Conservation (phyloP, 768 basidiomycete genomes). For the Neoboletus magnificus region DNA sequence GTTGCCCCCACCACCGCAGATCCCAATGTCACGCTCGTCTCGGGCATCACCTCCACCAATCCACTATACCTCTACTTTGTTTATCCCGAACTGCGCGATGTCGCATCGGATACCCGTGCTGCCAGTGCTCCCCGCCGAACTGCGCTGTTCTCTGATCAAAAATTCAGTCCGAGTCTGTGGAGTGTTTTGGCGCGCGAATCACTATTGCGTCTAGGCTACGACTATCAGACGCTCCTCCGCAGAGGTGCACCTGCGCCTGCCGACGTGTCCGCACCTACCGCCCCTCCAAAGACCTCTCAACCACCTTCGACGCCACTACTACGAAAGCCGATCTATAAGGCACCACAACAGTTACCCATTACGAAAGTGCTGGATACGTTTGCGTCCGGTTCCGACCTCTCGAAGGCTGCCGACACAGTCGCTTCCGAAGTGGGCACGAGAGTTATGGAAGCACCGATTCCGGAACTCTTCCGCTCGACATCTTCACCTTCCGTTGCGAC, state of each 20-base stretch:
- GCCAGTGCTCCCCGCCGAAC: constrained; percentile 44
- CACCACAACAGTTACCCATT: constrained; percentile 46
- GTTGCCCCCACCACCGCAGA: constrained; percentile 47
- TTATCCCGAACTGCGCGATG: constrained; percentile 54
- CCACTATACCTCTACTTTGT: constrained; percentile 59
- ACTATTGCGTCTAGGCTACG: constrained; percentile 58
- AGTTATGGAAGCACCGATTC: constrained; percentile 35
- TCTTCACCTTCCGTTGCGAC: constrained; percentile 17
- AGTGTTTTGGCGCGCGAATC: constrained; percentile 52
- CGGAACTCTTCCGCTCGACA: constrained; percentile 49
- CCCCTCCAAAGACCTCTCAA: constrained; percentile 29
- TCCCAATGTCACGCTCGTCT: constrained; percentile 54
- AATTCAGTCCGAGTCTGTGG: constrained; percentile 65
- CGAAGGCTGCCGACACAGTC: constrained; percentile 48
- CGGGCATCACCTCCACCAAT: constrained; percentile 58
- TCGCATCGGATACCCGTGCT: constrained; percentile 45
- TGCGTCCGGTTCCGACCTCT: constrained; percentile 57
- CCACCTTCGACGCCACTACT: constrained; percentile 36
- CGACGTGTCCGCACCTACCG: constrained; percentile 19
- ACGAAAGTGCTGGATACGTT: constrained; percentile 52
- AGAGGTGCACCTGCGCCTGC: constrained; percentile 42
- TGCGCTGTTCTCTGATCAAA: constrained; percentile 66
- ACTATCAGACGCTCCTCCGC: constrained; percentile 65
- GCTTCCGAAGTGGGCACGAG: constrained; percentile 31
- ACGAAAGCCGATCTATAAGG: constrained; percentile 40